Percentiles rank a stretch among this genome's conserved stretches.
phyloP scores from a whole-genome alignment of 2,329 filamentous ascomycete genomes.

The Drechslerella stenobrocha region DNA sequence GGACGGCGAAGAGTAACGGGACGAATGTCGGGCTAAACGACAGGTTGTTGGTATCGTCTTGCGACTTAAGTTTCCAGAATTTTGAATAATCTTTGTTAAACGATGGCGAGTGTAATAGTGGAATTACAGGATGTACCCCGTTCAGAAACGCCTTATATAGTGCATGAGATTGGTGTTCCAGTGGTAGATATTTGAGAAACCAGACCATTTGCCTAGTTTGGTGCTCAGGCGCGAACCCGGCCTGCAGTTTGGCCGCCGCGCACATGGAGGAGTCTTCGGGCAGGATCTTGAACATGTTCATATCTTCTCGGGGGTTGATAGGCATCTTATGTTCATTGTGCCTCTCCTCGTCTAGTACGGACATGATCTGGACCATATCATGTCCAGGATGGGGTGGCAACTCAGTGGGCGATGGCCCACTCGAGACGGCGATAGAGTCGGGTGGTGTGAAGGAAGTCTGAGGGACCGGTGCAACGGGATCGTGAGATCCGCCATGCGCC shows the following conservation, averaged over 20 bases:
- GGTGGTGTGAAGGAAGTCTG: slow-evolving; percentile 6
- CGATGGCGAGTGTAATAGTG: slow-evolving; percentile 51
- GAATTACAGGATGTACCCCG: slow-evolving; percentile 52
- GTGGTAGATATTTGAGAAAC: slow-evolving; percentile 42
- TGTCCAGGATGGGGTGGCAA: not conserved
- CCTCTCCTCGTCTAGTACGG: slow-evolving; percentile 30
- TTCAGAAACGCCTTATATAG: slow-evolving; percentile 51
- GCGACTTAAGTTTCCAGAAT: slow-evolving; percentile 50
- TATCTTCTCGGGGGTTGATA: slow-evolving; percentile 30
- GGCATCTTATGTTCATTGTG: slow-evolving; percentile 19
- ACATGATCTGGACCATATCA: slow-evolving; percentile 35
- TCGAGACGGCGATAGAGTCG: slow-evolving; percentile 8
- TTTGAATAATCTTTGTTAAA: slow-evolving; percentile 50
- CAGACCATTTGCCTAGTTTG: slow-evolving; percentile 39
- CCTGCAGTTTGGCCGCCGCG: slow-evolving; percentile 36
- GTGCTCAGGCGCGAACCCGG: slow-evolving; percentile 38
- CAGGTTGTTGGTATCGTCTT: slow-evolving; percentile 46
- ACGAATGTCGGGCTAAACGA: slow-evolving; percentile 50
- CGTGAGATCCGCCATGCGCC: not conserved
- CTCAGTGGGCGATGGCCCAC: slow-evolving; percentile 12
- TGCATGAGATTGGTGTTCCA: slow-evolving; percentile 42
- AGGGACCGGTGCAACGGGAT: not conserved
- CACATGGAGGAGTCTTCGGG: slow-evolving; percentile 41
- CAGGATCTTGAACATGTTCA: slow-evolving; percentile 34
- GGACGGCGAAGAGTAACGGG: slow-evolving; percentile 50